Base-by-base conservation (phyloP, 306 rosid genomes). In the Delonix regia region DNA sequence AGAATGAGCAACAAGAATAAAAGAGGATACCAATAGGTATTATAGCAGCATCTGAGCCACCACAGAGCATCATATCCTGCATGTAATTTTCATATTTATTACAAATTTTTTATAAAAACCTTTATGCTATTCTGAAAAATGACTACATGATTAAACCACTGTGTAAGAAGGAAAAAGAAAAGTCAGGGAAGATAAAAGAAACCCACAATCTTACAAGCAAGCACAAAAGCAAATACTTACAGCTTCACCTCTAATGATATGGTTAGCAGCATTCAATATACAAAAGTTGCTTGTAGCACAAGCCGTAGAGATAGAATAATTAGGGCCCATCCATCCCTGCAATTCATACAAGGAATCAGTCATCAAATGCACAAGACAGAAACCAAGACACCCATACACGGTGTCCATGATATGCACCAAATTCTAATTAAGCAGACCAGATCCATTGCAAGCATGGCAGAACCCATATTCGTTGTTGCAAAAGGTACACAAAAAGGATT, bases 271-370 rank as follows among this genome's bases (percentile, higher is more conserved):
- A 86, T 85, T 90, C 85, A 88, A 77, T 81, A 94, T 89, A 80
- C 98, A 94, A 82, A 87, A 92, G 84, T 94, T 94, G 86, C 97
- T 89, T 16, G 98, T 94, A 60, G 98, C 97, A 85, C 97, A 94
- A 16, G 98, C 98, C 62, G 95, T 90, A 73, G 96, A 91, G 80
- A 93, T 93, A 34, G 98, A 93, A 83, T 93, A 93, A 77, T 93
- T 94, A 53, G 98, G 98, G 81, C 97, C 98, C 97, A 94, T 92
- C 97, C 97, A 90, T 12, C 97, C 98, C 97, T 94, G 71, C 80
- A 89, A 78, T 78, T 73, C 44, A 34, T 65, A 19, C 78, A 45
- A 61, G 1, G 63, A 71, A 64, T 38, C 24, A 65, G 64, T 78
- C 48, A 41, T 66, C 28, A 75, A 63, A 84, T 61, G 70, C 69